phyloP scores from a whole-genome alignment of 2,329 filamentous ascomycete species.

The Trichophyton simii region DNA sequence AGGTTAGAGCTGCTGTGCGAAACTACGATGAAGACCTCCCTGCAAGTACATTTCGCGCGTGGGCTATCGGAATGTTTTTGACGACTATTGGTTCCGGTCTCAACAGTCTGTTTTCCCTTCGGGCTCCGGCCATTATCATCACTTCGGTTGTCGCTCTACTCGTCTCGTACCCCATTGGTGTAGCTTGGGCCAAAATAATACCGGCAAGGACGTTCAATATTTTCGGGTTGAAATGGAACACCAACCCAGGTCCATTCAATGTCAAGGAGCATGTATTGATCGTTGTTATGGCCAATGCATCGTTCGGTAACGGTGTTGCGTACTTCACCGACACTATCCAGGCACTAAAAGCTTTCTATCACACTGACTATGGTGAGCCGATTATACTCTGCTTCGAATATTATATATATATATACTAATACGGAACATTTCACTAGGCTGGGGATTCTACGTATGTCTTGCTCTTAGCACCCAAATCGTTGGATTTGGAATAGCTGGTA shows the following conservation, averaged over 20 bases:
- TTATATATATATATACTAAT: background rate
- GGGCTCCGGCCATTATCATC: conserved; percentile 47
- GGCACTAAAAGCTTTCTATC: conserved; percentile 59
- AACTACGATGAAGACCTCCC: conserved; percentile 54
- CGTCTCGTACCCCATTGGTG: conserved; percentile 44
- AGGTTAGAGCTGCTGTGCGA: conserved; percentile 46
- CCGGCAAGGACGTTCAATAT: conserved; percentile 25
- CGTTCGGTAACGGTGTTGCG: conserved; percentile 46
- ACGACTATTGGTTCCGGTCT: conserved; percentile 50
- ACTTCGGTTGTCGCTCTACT: conserved; percentile 52
- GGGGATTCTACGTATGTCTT: conserved; percentile 53
- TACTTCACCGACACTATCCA: conserved; percentile 65
- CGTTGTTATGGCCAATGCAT: conserved; percentile 50
- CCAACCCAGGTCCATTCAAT: conserved; percentile 36
- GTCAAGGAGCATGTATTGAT: conserved; percentile 37
- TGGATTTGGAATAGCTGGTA: conserved; percentile 56
- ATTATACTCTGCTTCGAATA: background rate
- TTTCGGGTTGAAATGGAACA: conserved; percentile 28
- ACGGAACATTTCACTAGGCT: conserved; percentile 13
- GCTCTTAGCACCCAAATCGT: conserved; percentile 57
- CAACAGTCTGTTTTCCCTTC: conserved; percentile 47
- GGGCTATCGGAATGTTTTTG: conserved; percentile 49
- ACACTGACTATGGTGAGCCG: conserved; percentile 48
- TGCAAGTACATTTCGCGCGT: conserved; percentile 53
- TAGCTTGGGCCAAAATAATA: conserved; percentile 29